phyloP scores from a whole-genome alignment of 2,329 filamentous ascomycete species.

The Apiospora kogelbergensis region DNA sequence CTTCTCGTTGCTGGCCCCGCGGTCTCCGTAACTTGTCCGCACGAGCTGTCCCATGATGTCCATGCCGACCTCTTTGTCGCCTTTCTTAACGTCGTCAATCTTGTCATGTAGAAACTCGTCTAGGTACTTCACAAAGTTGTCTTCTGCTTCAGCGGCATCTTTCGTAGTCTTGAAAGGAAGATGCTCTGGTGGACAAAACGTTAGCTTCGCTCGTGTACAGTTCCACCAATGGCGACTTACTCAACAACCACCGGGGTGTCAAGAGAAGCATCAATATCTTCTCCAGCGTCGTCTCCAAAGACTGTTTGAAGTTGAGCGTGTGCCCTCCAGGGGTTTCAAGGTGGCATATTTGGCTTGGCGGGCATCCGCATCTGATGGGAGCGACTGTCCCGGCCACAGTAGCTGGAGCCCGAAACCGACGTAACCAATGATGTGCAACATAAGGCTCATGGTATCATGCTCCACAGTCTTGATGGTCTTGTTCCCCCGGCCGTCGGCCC shows the following conservation, averaged over 20 bases:
- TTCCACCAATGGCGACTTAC: slow-evolving; percentile 31
- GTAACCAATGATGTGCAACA: slow-evolving; percentile 58
- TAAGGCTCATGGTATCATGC: slow-evolving; percentile 63
- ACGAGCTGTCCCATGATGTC: slow-evolving; percentile 54
- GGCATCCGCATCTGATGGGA: slow-evolving; percentile 42
- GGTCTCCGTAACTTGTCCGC: slow-evolving; percentile 38
- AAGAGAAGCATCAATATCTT: slow-evolving; percentile 63
- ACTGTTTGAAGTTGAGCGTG: slow-evolving; percentile 64
- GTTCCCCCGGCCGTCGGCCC: slow-evolving; percentile 37
- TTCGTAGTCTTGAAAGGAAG: slow-evolving; percentile 53
- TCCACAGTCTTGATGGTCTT: slow-evolving; percentile 57
- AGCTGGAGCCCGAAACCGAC: slow-evolving; percentile 69
- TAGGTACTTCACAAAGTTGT: slow-evolving; percentile 70
- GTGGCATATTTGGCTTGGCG: slow-evolving; percentile 48
- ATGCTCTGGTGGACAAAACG: slow-evolving; percentile 11
- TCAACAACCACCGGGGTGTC: slow-evolving; percentile 56
- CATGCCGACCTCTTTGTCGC: slow-evolving; percentile 44
- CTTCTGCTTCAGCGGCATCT: slow-evolving; percentile 52
- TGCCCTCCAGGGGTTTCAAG: slow-evolving; percentile 51
- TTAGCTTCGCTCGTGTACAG: neutral
- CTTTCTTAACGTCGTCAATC: slow-evolving; percentile 39
- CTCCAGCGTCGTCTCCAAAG: slow-evolving; percentile 61
- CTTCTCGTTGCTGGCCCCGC: slow-evolving; percentile 11
- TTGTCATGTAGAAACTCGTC: slow-evolving; percentile 66
- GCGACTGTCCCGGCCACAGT: slow-evolving; percentile 62